Conservation (phyloP, 2,329 filamentous ascomycete genomes). For the Macrophomina tecta region DNA sequence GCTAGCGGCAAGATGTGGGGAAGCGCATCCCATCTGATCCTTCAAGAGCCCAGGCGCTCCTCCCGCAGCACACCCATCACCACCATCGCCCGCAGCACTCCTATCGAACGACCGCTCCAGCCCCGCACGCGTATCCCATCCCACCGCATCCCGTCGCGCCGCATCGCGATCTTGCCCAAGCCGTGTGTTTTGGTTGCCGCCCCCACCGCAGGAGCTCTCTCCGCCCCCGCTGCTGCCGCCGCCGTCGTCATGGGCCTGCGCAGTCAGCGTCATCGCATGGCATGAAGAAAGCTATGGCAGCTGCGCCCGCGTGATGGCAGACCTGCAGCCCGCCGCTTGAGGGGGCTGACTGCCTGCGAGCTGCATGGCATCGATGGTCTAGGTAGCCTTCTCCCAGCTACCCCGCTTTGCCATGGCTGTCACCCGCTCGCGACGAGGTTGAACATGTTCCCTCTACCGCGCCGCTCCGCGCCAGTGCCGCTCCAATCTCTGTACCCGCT, state of each 20-base stretch:
- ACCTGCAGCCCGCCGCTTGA: constrained; percentile 22
- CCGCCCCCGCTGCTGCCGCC: neutral
- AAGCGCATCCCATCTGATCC: constrained; percentile 1
- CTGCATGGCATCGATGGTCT: constrained; percentile 23
- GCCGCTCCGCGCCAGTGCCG: neutral
- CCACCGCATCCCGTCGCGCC: too few relatives aligned
- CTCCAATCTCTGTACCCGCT: neutral
- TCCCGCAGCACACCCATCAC: neutral
- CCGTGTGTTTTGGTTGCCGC: neutral
- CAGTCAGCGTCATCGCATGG: constrained; percentile 21
- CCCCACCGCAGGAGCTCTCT: constrained; percentile 9
- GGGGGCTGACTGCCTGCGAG: constrained; percentile 25
- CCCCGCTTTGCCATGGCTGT: constrained; percentile 23
- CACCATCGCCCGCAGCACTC: neutral
- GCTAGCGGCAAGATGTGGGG: constrained; percentile 13
- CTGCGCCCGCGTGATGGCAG: constrained; percentile 14
- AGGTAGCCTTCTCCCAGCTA: constrained; percentile 18
- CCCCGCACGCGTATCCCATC: neutral
- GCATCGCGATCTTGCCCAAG: constrained; percentile 2
- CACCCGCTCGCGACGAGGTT: neutral
- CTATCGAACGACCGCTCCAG: neutral
- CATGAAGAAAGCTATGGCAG: constrained; percentile 20
- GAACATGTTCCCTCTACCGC: constrained; percentile 14
- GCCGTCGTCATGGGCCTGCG: constrained; percentile 6
- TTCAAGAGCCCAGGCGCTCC: neutral